These are phyloP conservation scores for Salix arbutifolia DNA, from an alignment of 345 rosid genomes.

Conservation along the genomic window DNA sequence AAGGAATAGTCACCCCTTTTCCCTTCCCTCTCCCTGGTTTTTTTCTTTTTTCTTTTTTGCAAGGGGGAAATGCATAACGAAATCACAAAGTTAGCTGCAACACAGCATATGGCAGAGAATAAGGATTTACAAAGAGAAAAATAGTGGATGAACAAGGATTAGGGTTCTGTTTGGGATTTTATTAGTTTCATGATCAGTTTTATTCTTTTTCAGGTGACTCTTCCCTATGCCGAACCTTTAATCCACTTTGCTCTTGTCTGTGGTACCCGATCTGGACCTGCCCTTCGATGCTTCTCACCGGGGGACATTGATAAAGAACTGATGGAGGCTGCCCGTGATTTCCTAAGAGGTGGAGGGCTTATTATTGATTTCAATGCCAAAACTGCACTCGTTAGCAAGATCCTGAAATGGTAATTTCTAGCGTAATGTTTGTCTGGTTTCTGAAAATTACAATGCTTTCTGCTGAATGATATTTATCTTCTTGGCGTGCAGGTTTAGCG, in stretches of 20 bases:
- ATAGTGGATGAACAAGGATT: not conserved
- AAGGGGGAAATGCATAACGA: not conserved
- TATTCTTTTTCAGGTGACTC: constrained; percentile 39
- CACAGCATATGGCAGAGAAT: no score
- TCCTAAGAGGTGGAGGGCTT: constrained; percentile 70
- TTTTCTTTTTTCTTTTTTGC: no score
- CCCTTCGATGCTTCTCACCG: constrained; percentile 73
- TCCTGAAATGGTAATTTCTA: constrained; percentile 63
- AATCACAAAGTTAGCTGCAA: no score
- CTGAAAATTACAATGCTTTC: not conserved
- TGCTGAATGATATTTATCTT: not conserved
- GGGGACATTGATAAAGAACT: constrained; percentile 70
- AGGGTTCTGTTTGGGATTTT: not conserved
- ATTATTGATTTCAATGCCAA: constrained; percentile 47
- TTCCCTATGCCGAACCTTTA: constrained; percentile 66
- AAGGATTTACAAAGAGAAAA: no score
- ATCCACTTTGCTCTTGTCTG: constrained; percentile 71
- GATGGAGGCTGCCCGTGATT: constrained; percentile 63
- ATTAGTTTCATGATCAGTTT: not conserved
- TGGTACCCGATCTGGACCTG: constrained; percentile 81
- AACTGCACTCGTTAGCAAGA: constrained; percentile 53
- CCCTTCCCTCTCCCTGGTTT: no score
- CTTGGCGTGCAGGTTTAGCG: constrained; percentile 47
- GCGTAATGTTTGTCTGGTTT: not conserved
- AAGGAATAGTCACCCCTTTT: no score